Evolutionary conservation across 164 flowering plant genomes (phyloP), one percentile per base, ranked within the genome.

Genomic region (Protea cynaroides): DNA sequence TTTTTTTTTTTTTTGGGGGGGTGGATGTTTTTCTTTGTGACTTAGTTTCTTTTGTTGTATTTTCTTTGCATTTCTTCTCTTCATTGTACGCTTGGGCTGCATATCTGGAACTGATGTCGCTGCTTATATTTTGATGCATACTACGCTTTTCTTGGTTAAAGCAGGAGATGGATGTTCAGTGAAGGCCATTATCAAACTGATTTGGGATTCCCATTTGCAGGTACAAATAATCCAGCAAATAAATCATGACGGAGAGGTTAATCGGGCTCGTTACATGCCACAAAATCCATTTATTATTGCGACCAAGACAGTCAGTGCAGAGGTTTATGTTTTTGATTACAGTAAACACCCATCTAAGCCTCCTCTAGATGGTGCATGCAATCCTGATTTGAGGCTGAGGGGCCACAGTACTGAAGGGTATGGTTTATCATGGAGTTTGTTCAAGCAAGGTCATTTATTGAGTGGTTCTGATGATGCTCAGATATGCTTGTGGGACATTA

Each of bases 401-500:
- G 98, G 98, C 34, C 99, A 91, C 73, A 91, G 69, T 64, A 84
- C 89, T 0, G 99, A 94, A 73, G 99, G 99, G 0, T 94, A 94
- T 77, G 99, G 99, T 49, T 75, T 94, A 57, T 94, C 99, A 1
- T 94, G 99, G 99, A 94, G 96, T 67, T 74, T 71, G 60, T 94
- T 85, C 69, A 94, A 89, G 74, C 80, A 88, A 68, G 99, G 97
- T 10, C 85, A 91, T 79, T 64, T 94, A 54, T 70, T 94, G 56
- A 94, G 99, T 75, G 99, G 99, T 65, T 94, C 99, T 63, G 95
- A 94, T 80, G 97, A 94, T 82, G 91, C 97, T 66, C 96, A 94
- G 72, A 94, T 91, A 50, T 94, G 99, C 70, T 73, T 94, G 67
- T 94, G 99, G 99, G 97, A 94, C 69, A 79, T 88, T 17, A 86